These are phyloP conservation scores for Pinguiococcus pyrenoidosus DNA, from an alignment of 108 stramenopile species.

Conservation along the genomic window DNA sequence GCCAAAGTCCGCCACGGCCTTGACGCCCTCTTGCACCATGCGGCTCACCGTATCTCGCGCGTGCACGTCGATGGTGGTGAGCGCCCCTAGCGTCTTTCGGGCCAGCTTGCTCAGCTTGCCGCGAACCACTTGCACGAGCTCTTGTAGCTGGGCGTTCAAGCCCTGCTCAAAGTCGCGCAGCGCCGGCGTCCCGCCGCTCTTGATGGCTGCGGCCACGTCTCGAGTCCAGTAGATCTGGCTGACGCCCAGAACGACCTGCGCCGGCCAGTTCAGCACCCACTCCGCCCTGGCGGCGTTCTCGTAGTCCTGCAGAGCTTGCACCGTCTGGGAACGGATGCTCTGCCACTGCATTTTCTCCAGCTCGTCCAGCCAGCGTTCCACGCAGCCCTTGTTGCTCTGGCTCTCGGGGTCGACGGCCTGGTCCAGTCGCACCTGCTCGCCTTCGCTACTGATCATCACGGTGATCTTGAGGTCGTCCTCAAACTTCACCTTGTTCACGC, in stretches of 20 bases:
- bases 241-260: constrained; percentile 47
- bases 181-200: constrained; percentile 13
- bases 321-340: constrained; percentile 35
- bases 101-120: constrained; percentile 42
- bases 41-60: constrained; percentile 40
- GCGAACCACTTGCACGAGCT: constrained; percentile 45
- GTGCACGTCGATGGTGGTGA: constrained; percentile 51
- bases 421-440: constrained; percentile 36
- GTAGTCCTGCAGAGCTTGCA: constrained; percentile 35
- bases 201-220: constrained; percentile 29
- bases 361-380: constrained; percentile 48
- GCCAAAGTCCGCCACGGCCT: constrained; percentile 37
- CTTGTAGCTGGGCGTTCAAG: constrained; percentile 31
- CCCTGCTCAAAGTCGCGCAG: constrained; percentile 18
- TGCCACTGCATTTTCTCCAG: constrained; percentile 45
- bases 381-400: constrained; percentile 48
- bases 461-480: constrained; percentile 45
- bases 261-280: constrained; percentile 51
- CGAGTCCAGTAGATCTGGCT: constrained; percentile 44
- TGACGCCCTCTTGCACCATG: constrained; percentile 17
- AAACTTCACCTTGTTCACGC: constrained; percentile 44
- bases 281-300: constrained; percentile 30
- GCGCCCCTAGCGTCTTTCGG: constrained; percentile 47
- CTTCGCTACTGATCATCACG: constrained; percentile 44
- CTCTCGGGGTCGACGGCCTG: constrained; percentile 46